These are phyloP conservation scores for Nitzschia sp. DNA, from an alignment of 108 stramenopile species.

Conservation along the genomic window DNA sequence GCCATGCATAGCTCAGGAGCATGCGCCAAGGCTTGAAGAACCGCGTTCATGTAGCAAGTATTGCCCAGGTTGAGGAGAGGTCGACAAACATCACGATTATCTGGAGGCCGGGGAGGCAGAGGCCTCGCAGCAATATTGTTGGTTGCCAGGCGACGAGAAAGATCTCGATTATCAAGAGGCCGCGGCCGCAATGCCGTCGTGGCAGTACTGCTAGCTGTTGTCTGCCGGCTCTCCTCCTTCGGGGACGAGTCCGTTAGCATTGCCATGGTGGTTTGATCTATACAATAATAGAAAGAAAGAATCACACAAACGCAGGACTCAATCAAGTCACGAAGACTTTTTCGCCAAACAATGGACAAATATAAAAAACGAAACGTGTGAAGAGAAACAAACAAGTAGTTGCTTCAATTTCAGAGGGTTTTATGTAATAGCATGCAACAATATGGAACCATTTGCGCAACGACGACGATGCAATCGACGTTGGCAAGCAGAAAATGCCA, in stretches of 20 bases:
- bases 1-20: slow-evolving; percentile 87
- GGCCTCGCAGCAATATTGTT: too few species aligned
- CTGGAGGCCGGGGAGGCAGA: slow-evolving; percentile 23
- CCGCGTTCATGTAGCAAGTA: slow-evolving; percentile 89
- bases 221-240: not conserved
- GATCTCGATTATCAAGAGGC: slow-evolving; percentile 42
- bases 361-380: too few species aligned
- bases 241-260: not conserved
- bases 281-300: too few species aligned
- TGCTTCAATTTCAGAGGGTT: not conserved
- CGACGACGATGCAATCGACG: not conserved
- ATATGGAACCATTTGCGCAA: not conserved
- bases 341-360: too few species aligned
- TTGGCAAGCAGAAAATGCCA: not conserved
- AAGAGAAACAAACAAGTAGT: not conserved
- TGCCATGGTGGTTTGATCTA: not conserved
- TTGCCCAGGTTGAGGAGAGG: slow-evolving; percentile 87
- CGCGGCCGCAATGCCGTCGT: too few species aligned
- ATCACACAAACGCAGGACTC: too few species aligned
- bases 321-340: too few species aligned
- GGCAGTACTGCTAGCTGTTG: not conserved
- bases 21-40: slow-evolving; percentile 85
- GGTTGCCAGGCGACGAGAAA: slow-evolving; percentile 72
- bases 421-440: not conserved
- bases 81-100: slow-evolving; percentile 59